Evolutionary conservation across 257 asterid genomes (phyloP).

Genomic region (Forsythia viridissima): DNA sequence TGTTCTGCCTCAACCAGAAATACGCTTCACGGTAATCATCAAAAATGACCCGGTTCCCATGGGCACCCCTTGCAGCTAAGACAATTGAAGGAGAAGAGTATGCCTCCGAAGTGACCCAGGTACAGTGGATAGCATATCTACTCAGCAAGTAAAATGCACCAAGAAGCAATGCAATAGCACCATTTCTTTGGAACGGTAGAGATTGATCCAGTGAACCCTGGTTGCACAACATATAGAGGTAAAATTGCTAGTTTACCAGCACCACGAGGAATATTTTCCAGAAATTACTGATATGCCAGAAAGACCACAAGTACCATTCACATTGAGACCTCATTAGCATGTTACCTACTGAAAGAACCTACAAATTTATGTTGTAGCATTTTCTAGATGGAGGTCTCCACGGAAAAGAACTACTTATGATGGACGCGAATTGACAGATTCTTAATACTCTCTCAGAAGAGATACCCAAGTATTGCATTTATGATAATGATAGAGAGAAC

Average conservation of each 20-base stretch:
- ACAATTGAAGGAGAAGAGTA: slow-evolving; percentile 99
- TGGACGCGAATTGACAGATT: not conserved
- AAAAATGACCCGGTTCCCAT: slow-evolving; percentile 88
- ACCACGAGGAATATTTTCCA: slow-evolving; percentile 4
- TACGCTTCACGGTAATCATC: slow-evolving; percentile 98
- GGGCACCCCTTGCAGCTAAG: slow-evolving; percentile 97
- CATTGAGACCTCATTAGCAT: not conserved
- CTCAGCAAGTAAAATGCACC: slow-evolving; percentile 89
- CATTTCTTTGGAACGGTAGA: slow-evolving; percentile 74
- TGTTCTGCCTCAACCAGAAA: slow-evolving; percentile 91
- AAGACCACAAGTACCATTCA: not conserved
- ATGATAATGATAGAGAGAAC: not conserved
- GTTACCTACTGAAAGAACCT: not conserved
- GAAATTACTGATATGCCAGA: slow-evolving; percentile 15
- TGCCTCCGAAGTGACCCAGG: slow-evolving; percentile 99
- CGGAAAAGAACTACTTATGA: not conserved
- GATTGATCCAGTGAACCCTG: slow-evolving; percentile 85
- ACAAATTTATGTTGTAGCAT: not conserved
- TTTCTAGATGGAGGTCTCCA: too few species aligned
- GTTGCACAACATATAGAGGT: slow-evolving; percentile 14
- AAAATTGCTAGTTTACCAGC: not conserved
- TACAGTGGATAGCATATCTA: slow-evolving; percentile 89
- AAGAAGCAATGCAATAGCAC: slow-evolving; percentile 81
- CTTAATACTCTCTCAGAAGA: not conserved
- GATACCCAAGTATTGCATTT: too few species aligned